Base-by-base conservation (phyloP, 2,329 filamentous ascomycete species). In the Talaromyces sp. region DNA sequence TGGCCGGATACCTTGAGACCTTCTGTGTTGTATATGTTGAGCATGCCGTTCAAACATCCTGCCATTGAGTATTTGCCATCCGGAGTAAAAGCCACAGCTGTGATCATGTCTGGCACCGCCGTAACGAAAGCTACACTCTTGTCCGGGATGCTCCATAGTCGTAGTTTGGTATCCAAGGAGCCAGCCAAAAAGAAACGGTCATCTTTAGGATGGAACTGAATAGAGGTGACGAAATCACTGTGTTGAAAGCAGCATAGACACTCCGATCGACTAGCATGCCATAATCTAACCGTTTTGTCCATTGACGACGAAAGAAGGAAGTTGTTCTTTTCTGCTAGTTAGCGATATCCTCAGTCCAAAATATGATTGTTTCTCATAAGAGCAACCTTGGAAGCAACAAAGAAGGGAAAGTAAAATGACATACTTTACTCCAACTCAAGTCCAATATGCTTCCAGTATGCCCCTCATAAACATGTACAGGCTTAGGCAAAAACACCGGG, bases 151-250 rank as follows among this genome's bases (percentile, higher is more conserved):
- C 91, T 97, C 94, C 94, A 99, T 2, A 99, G 76, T 14, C 94
- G 83, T 46, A 99, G 73, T 61, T 91, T 92, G 1, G 87, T 88
- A 69, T 99, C 94, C 6, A 97, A 80, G 1, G 91, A 96, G 8
- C 94, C 94, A 16, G 94, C 92, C 10, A 99, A 80, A 72, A 99
- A 99, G 77, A 99, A 99, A 0, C 94, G 87, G 69, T 99, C 94
- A 69, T 99, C 94, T 24, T 84, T 87, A 0, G 94, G 94, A 69
- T 99, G 94, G 62, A 99, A 99, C 33, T 90, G 86, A 45, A 99
- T 92, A 1, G 91, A 93, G 0, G 94, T 96, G 42, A 97, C 93
- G 63, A 97, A 91, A 69, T 99, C 94, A 64, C 87, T 90, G 72
- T 97, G 94, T 65, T 92, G 90, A 76, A 97, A 99, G 2, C 89